Base-by-base conservation (phyloP, 352 stramenopile genomes). In the Globisporangium takayamanum region DNA sequence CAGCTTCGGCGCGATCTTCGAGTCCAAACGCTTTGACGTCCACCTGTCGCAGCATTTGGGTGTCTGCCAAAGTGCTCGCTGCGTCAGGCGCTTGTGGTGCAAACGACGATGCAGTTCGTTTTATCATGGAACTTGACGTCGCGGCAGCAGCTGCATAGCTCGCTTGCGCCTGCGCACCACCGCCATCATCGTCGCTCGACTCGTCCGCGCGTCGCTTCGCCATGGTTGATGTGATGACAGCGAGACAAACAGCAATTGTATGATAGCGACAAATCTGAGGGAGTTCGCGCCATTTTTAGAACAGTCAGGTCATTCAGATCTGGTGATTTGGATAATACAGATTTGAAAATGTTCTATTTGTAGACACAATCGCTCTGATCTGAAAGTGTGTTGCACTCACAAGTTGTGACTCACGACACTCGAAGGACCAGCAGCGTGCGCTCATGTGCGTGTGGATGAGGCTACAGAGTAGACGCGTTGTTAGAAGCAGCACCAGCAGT, bases 401-500 rank as follows among this genome's bases (percentile, higher is more conserved):
- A 5, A 33, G 28, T 33, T 5, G 28, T 6, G 3, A 33, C 28
- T 33, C 28, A 33, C 28, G 22, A 22, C 22, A 22, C 22, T 22
- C 22, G 22, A 22, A 22, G 22, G 22, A 22, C 22, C 22, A 22
- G 22, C 22, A 22, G 22, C 22, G 42, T 42, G 37, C 37, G 14
- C 37, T 15, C 37, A 18, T 48, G 15, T n/a, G n/a, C 18, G 39
- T 33, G 5, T 16, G 5, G 14, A 18, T 12, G 12, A 20, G 22
- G 14, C 20, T 15, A 16, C 25, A 14, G 3, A 4, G 6, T 3
- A 16, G 5, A 10, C 5, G 15, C 7, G 42, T 7, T 51, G 30
- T 58, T 63, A 96, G 50, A 95, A 96, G 70, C 87, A 96, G 68
- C 87, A 96, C 83, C 87, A 94, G 70, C 87, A 96, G 62, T 96